Conservation (phyloP, 2,329 filamentous ascomycete species). For the Kalaharituber pfeilii region DNA sequence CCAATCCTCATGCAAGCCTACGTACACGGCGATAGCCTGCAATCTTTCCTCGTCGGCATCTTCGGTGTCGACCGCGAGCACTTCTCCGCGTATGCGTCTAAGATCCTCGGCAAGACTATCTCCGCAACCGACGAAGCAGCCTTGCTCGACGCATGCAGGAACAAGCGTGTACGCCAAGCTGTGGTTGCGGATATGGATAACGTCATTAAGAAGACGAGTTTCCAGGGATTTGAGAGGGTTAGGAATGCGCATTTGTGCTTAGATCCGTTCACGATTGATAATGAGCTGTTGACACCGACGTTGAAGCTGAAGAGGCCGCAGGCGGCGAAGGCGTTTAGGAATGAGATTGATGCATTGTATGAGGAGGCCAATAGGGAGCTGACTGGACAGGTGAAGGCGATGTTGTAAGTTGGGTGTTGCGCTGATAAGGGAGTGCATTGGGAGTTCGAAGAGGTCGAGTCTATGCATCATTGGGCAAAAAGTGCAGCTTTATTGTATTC, state of each 20-base stretch:
- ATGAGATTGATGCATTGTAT: constrained; percentile 43
- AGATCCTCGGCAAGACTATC: constrained; percentile 53
- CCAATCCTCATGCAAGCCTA: constrained; percentile 64
- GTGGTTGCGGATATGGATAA: constrained; percentile 62
- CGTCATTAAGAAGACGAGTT: constrained; percentile 66
- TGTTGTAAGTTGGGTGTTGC: constrained; percentile 28
- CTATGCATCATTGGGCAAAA: too few species aligned
- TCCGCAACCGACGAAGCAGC: constrained; percentile 45
- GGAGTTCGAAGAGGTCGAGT: too few species aligned
- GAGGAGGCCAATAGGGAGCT: constrained; percentile 31
- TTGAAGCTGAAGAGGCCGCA: constrained; percentile 56
- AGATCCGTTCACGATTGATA: constrained; percentile 86
- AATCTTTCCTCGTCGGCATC: constrained; percentile 67
- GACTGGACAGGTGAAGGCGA: constrained; percentile 30
- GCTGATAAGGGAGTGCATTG: background rate
- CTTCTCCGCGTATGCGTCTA: constrained; percentile 66
- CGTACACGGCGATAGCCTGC: constrained; percentile 74
- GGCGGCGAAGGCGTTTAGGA: constrained; percentile 43
- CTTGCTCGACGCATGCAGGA: constrained; percentile 47
- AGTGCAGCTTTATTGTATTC: too few species aligned
- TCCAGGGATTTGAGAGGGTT: constrained; percentile 80
- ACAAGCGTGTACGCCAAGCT: constrained; percentile 54
- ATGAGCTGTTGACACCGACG: constrained; percentile 77
- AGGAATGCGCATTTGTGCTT: constrained; percentile 55
- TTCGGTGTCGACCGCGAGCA: constrained; percentile 73